phyloP scores from a whole-genome alignment of 2,329 filamentous ascomycete species.

The Podosphaera xanthii region DNA sequence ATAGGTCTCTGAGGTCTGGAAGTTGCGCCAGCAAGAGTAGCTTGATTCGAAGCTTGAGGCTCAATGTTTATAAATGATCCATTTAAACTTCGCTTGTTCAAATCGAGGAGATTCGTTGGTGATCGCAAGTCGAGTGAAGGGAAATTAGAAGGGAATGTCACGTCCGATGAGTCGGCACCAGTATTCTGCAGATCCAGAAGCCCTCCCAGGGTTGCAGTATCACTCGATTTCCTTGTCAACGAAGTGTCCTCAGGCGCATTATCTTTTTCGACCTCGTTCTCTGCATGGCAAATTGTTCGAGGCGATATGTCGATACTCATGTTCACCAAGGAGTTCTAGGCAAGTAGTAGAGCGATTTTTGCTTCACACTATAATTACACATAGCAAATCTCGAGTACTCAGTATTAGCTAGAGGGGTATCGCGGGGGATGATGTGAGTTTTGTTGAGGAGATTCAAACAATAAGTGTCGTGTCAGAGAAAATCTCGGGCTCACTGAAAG shows the following conservation, averaged over 20 bases:
- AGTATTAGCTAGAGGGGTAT: background rate
- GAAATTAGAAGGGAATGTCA: conserved; percentile 6
- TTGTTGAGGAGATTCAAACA: background rate
- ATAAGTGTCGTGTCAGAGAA: background rate
- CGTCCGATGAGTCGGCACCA: conserved; percentile 2
- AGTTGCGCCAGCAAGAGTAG: conserved; percentile 22
- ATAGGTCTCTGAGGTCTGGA: conserved; percentile 42
- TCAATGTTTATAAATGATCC: conserved; percentile 1
- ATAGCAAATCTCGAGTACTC: background rate
- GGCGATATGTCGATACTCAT: conserved; percentile 26
- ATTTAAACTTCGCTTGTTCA: conserved; percentile 19
- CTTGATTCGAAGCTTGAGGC: conserved; percentile 8
- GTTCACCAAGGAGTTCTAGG: background rate
- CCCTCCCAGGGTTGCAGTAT: conserved; percentile 26
- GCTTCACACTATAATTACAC: background rate
- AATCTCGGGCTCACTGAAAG: background rate
- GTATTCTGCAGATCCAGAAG: conserved; percentile 9
- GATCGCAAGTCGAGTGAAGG: conserved; percentile 9
- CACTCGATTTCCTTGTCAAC: conserved; percentile 17
- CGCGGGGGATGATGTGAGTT: background rate
- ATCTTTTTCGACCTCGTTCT: conserved; percentile 23
- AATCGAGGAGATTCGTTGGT: conserved; percentile 10
- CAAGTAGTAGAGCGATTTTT: conserved; percentile 1
- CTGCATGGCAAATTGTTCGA: conserved; percentile 32
- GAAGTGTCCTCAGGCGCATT: conserved; percentile 21